Evolutionary conservation across 1,284 basidiomycete species (phyloP).

Genomic region (Sporisorium exsertum): DNA sequence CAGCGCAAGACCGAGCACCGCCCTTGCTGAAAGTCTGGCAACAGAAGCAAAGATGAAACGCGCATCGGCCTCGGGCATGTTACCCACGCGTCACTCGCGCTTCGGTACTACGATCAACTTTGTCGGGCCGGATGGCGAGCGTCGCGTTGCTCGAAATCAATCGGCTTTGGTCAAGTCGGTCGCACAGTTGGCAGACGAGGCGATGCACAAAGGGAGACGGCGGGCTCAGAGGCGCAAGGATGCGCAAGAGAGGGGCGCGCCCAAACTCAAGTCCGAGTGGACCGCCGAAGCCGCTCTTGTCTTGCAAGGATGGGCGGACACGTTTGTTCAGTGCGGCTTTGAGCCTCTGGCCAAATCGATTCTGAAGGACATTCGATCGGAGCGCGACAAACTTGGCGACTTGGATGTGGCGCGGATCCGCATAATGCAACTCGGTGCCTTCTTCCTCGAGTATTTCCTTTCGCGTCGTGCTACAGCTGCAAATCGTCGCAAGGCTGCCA

Average conservation of each 20-base stretch:
- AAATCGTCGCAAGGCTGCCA: constrained; percentile 17
- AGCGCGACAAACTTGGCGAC: constrained; percentile 66
- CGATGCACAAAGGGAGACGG: constrained; percentile 43
- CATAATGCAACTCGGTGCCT: constrained; percentile 62
- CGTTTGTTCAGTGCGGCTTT: constrained; percentile 62
- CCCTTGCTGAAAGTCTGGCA: constrained; percentile 50
- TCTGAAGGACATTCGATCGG: constrained; percentile 65
- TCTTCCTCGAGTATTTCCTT: constrained; percentile 67
- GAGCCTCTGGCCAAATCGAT: constrained; percentile 58
- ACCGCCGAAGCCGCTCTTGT: constrained; percentile 50
- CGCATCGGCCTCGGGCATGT: constrained; percentile 21
- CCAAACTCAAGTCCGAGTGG: constrained; percentile 55
- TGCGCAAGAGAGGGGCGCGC: constrained; percentile 61
- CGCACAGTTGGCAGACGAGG: constrained; percentile 57
- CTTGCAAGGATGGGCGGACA: constrained; percentile 62
- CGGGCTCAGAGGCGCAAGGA: constrained; percentile 46
- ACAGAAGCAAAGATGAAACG: constrained; percentile 55
- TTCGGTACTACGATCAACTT: constrained; percentile 68
- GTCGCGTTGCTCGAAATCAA: constrained; percentile 57
- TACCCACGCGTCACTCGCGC: constrained; percentile 62
- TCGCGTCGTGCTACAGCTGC: constrained; percentile 43
- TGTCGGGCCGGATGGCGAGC: constrained; percentile 56
- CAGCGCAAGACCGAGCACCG: constrained; percentile 14
- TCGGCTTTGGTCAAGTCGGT: constrained; percentile 57
- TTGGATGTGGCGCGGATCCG: constrained; percentile 63